Percentiles rank a stretch among this genome's conserved stretches.
Evolutionary conservation across 139 green algal species (phyloP).

Genomic region (Ettlia oleoabundans): DNA sequence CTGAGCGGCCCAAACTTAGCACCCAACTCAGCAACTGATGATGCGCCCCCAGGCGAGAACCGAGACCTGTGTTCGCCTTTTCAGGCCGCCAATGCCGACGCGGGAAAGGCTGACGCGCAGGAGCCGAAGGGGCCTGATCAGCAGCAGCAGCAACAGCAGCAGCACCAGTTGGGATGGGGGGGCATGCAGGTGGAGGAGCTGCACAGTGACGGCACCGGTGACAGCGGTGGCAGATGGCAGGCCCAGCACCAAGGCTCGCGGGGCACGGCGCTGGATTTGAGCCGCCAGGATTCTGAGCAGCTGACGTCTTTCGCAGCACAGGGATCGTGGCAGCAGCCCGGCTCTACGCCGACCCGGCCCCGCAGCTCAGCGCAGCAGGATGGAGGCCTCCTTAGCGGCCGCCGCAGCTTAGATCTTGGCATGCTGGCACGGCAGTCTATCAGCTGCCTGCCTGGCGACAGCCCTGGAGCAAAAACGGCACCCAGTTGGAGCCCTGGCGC

Average conservation of each 20-base stretch:
- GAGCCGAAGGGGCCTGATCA: too few species aligned
- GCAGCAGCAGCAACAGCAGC: not conserved
- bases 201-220: not conserved
- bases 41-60: too few species aligned
- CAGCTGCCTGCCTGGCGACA: too few species aligned
- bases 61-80: too few species aligned
- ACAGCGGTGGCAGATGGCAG: slow-evolving; percentile 23
- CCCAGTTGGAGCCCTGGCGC: too few species aligned
- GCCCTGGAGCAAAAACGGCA: too few species aligned
- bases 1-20: not conserved
- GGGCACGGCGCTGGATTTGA: too few species aligned
- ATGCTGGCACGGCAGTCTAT: not conserved
- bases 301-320: not conserved
- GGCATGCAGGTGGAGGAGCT: not conserved
- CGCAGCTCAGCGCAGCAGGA: not conserved
- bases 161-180: not conserved
- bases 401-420: not conserved
- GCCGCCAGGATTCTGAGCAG: not conserved
- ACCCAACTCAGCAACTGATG: too few species aligned
- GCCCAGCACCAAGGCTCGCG: not conserved
- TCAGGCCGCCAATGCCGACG: too few species aligned
- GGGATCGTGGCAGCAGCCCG: not conserved
- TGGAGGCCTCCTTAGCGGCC: not conserved
- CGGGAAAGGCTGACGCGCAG: too few species aligned
- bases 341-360: not conserved